Percentiles rank a stretch among this genome's conserved stretches.
Conservation (phyloP, 371 early-diverging fungal species). For the Vittaforma corneae region DNA sequence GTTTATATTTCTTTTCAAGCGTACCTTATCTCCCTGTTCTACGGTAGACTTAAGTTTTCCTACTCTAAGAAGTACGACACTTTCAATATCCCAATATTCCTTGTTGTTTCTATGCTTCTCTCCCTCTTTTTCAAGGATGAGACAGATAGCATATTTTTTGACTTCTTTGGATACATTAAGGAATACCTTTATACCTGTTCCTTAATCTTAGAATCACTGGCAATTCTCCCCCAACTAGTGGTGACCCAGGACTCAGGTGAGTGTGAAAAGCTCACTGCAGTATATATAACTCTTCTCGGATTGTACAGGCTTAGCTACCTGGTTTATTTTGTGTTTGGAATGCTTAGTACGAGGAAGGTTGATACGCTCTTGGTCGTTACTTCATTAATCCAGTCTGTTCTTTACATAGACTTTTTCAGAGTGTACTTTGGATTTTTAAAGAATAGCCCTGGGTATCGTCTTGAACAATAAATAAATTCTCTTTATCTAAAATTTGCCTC, state of each 20-base stretch:
- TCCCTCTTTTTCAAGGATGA: slow-evolving; percentile 57
- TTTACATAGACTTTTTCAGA: slow-evolving; percentile 92
- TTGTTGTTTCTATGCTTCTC: slow-evolving; percentile 58
- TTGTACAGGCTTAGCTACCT: slow-evolving; percentile 85
- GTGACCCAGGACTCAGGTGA: slow-evolving; percentile 85
- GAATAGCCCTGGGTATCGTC: neutral
- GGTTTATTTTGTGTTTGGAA: slow-evolving; percentile 75
- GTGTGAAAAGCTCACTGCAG: slow-evolving; percentile 90
- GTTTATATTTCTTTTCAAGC: slow-evolving; percentile 73
- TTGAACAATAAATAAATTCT: neutral
- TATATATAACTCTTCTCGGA: slow-evolving; percentile 89
- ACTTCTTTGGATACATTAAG: slow-evolving; percentile 10
- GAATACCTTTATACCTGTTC: slow-evolving; percentile 75
- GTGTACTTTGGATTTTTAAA: too few relatives aligned
- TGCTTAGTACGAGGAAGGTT: slow-evolving; percentile 55
- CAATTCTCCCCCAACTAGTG: slow-evolving; percentile 92
- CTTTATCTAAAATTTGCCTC: too few relatives aligned
- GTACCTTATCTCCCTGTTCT: slow-evolving; percentile 81
- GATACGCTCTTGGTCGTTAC: slow-evolving; percentile 65
- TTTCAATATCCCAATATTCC: slow-evolving; percentile 60
- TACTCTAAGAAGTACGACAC: slow-evolving; percentile 79
- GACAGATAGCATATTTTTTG: slow-evolving; percentile 58
- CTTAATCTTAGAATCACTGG: slow-evolving; percentile 83
- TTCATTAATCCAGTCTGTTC: slow-evolving; percentile 79
- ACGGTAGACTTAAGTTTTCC: slow-evolving; percentile 69